phyloP scores from a whole-genome alignment of 176 grass and related monocot species.

The Chrysopogon serrulatus region DNA sequence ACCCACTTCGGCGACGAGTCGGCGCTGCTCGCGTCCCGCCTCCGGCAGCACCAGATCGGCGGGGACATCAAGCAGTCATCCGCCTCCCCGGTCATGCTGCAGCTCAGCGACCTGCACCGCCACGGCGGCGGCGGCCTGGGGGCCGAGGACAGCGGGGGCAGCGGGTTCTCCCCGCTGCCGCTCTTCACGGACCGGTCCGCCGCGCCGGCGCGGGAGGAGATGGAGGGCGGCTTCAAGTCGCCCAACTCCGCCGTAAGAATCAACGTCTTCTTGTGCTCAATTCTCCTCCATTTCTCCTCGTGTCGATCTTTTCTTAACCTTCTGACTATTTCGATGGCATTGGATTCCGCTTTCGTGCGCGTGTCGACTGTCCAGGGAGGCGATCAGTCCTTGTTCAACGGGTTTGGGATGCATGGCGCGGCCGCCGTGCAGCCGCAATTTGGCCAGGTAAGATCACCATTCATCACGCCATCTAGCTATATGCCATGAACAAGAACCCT shows the following conservation, averaged over 20 bases:
- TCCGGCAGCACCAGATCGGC: constrained; percentile 86
- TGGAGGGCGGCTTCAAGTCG: constrained; percentile 76
- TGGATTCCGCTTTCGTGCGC: neutral
- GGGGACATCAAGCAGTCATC: constrained; percentile 36
- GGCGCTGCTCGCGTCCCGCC: constrained; percentile 51
- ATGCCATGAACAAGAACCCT: neutral
- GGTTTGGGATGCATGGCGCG: constrained; percentile 32
- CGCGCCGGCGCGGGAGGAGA: constrained; percentile 39
- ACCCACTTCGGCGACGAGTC: constrained; percentile 72
- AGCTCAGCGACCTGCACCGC: constrained; percentile 54
- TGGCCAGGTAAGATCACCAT: constrained; percentile 27
- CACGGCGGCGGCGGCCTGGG: constrained; percentile 31
- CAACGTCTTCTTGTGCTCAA: neutral
- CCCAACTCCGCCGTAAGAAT: constrained; percentile 58
- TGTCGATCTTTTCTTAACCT: neutral
- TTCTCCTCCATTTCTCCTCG: neutral
- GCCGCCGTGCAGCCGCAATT: constrained; percentile 24
- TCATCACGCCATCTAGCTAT: neutral
- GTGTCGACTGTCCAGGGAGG: constrained; percentile 22
- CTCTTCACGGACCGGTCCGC: constrained; percentile 50
- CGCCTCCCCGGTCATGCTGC: constrained; percentile 53
- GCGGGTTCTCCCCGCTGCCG: constrained; percentile 47
- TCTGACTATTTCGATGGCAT: neutral
- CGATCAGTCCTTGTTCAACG: constrained; percentile 52
- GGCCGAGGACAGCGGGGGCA: constrained; percentile 26